Percentiles rank a stretch among this genome's conserved stretches.
phyloP scores from a whole-genome alignment of 2,329 filamentous ascomycete species.

The Torrubiella hemipterigena region DNA sequence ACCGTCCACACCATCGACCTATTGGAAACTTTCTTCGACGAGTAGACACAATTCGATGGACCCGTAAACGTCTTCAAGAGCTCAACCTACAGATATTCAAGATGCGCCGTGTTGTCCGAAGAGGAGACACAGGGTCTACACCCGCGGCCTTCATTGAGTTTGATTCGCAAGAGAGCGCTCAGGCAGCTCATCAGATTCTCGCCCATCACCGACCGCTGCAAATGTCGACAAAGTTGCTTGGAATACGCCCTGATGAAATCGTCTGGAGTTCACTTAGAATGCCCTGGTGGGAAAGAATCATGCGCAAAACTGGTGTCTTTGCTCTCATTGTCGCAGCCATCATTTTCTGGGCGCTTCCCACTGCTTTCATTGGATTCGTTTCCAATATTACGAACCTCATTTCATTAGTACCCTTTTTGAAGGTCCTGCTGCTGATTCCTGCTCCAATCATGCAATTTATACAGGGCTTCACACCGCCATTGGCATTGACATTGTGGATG shows the following conservation, averaged over 20 bases:
- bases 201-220: conserved; percentile 79
- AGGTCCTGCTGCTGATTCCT: conserved; percentile 19
- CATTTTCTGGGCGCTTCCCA: conserved; percentile 71
- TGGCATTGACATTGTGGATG: conserved; percentile 75
- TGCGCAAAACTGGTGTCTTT: conserved; percentile 57
- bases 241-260: conserved; percentile 69
- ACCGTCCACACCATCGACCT: conserved; percentile 61
- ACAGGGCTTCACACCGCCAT: conserved; percentile 67
- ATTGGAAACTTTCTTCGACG: conserved; percentile 68
- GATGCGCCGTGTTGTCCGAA: conserved; percentile 61
- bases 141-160: conserved; percentile 90
- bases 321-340: conserved; percentile 67
- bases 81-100: conserved; percentile 37
- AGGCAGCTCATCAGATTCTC: conserved; percentile 75
- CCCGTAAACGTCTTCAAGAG: conserved; percentile 40
- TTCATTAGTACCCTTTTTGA: conserved; percentile 38
- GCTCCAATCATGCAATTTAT: conserved; percentile 29
- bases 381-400: conserved; percentile 70
- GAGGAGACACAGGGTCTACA: conserved; percentile 55
- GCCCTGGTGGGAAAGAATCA: conserved; percentile 72
- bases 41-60: conserved; percentile 91
- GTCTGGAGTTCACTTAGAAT: conserved; percentile 81
- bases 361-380: conserved; percentile 72
- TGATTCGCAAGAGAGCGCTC: conserved; percentile 66
- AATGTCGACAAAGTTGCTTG: conserved; percentile 77